A percentile compares a stretch with the other conserved stretches of the same genome.
These are phyloP conservation scores for Plasmodium malariae DNA, from an alignment of 169 alveolate species.

Conservation along the genomic window DNA sequence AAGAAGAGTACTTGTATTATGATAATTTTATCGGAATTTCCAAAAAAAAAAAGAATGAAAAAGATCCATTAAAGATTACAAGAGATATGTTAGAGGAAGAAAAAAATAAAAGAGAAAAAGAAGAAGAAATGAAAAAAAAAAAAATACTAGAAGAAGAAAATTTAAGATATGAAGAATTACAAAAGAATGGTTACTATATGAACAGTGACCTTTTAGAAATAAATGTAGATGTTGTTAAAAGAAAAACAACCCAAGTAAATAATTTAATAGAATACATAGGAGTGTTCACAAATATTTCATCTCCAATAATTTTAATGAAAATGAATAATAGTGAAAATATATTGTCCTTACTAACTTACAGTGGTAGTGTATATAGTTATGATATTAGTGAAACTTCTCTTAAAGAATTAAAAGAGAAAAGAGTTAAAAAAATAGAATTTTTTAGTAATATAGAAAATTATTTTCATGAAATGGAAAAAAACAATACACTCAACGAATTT, in stretches of 20 bases:
- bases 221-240: conserved; percentile 52
- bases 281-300: conserved; percentile 36
- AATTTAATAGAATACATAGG: conserved; percentile 66
- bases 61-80: neutral
- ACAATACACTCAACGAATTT: neutral
- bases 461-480: conserved; percentile 27
- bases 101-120: conserved; percentile 37
- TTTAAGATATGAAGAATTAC: conserved; percentile 48
- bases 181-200: conserved; percentile 45
- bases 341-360: conserved; percentile 41
- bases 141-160: conserved; percentile 53
- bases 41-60: conserved; percentile 2
- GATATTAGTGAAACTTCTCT: conserved; percentile 29
- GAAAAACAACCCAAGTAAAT: conserved; percentile 27
- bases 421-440: conserved; percentile 47
- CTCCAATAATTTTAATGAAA: conserved; percentile 60
- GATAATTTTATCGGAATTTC: conserved; percentile 36
- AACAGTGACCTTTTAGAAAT: conserved; percentile 44
- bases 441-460: conserved; percentile 67
- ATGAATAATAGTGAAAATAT: conserved; percentile 28
- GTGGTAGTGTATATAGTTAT: conserved; percentile 50
- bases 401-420: conserved; percentile 45
- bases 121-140: conserved; percentile 48
- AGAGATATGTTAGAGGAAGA: conserved; percentile 38
- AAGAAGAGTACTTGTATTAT: conserved; percentile 64